Percentiles rank a stretch among this genome's conserved stretches.
Conservation (phyloP, 1,139 yeast genomes). For the Debaryomyces nepalensis region DNA sequence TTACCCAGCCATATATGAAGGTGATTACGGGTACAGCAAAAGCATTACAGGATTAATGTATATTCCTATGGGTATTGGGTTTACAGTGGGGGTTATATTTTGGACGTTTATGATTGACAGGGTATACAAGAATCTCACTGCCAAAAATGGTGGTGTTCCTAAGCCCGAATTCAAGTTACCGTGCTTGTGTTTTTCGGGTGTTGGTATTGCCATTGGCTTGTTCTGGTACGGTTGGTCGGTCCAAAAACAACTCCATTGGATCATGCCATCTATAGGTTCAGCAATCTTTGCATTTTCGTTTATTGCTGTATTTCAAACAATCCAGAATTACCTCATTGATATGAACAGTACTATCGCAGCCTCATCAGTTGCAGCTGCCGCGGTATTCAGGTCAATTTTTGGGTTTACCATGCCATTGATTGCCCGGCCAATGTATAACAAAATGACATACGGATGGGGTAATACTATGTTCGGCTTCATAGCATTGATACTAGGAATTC, state of each 20-base stretch:
- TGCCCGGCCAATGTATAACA: conserved; percentile 44
- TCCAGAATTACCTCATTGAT: conserved; percentile 49
- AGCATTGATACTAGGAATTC: conserved; percentile 45
- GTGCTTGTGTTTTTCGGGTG: conserved; percentile 41
- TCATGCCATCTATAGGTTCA: conserved; percentile 51
- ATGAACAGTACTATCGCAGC: conserved; percentile 52
- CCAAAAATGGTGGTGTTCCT: conserved; percentile 38
- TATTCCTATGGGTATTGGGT: conserved; percentile 51
- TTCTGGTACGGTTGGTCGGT: conserved; percentile 56
- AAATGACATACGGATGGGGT: conserved; percentile 51
- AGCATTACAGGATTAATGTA: conserved; percentile 48
- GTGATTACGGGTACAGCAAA: conserved; percentile 40
- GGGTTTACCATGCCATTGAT: conserved; percentile 50
- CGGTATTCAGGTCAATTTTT: conserved; percentile 48
- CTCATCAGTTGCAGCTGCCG: conserved; percentile 52
- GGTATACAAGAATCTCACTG: conserved; percentile 35
- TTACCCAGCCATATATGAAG: conserved; percentile 42
- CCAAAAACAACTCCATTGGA: conserved; percentile 46
- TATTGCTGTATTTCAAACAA: conserved; percentile 49
- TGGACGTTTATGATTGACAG: conserved; percentile 43
- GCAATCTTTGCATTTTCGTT: conserved; percentile 50
- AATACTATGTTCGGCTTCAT: conserved; percentile 50
- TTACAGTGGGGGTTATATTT: conserved; percentile 41
- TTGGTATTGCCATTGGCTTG: conserved; percentile 45
- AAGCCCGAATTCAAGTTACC: conserved; percentile 52